Evolutionary conservation across 495 filamentous ascomycete genomes (phyloP).

Genomic region (Aspergillus saccharolyticus): DNA sequence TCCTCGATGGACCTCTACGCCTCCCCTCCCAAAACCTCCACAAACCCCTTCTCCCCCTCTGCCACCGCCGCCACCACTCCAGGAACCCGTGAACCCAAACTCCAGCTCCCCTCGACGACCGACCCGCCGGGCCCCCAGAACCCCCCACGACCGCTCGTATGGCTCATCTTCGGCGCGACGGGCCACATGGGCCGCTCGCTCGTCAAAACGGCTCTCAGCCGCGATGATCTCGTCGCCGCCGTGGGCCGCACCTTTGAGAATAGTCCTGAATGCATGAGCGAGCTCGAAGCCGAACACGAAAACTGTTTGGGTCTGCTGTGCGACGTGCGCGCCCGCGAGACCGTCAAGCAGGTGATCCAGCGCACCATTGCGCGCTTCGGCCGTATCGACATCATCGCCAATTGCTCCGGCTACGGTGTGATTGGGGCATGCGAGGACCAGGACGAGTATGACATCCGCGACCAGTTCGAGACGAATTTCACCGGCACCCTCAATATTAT

Average conservation of each 20-base stretch:
- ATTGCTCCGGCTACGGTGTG: conserved; percentile 88
- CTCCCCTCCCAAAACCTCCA: conserved; percentile 23
- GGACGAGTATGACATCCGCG: conserved; percentile 87
- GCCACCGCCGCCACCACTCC: conserved; percentile 18
- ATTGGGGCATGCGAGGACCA: conserved; percentile 97
- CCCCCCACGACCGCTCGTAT: conserved; percentile 69
- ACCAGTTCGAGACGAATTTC: conserved; percentile 97
- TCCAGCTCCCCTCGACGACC: conserved; percentile 67
- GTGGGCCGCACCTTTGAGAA: conserved; percentile 84
- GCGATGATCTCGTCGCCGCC: conserved; percentile 81
- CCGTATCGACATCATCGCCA: conserved; percentile 80
- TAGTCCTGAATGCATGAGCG: conserved; percentile 60
- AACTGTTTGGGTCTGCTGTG: conserved; percentile 78
- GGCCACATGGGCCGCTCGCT: conserved; percentile 94
- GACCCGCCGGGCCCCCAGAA: conserved; percentile 72
- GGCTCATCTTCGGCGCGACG: conserved; percentile 90
- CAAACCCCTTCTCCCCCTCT: conserved; percentile 22
- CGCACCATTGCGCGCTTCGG: conserved; percentile 68
- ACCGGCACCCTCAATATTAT: conserved; percentile 92
- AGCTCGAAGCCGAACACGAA: conserved; percentile 45
- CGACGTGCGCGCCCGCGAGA: conserved; percentile 79
- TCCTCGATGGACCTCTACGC: conserved; percentile 29
- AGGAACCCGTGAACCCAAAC: conserved; percentile 33
- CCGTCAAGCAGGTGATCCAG: conserved; percentile 66
- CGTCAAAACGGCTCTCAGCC: conserved; percentile 70